phyloP scores from a whole-genome alignment of 176 grass and related monocot species.

The Themeda triandra region DNA sequence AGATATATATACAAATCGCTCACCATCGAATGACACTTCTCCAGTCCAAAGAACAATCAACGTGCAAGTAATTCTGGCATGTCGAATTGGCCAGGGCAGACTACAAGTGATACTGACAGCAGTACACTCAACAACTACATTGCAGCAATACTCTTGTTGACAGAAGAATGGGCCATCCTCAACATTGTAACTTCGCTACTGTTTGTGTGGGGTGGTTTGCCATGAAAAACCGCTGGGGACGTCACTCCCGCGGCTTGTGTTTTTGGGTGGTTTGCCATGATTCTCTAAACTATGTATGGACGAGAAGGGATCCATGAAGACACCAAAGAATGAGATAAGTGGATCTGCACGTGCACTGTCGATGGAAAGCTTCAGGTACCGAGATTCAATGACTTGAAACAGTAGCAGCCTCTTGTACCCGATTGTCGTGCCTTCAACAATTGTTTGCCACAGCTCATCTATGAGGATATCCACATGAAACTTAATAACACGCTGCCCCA shows the following conservation, averaged over 20 bases:
- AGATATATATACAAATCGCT: background rate
- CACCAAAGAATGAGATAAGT: constrained; percentile 70
- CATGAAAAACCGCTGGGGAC: too few species aligned
- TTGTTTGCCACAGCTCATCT: constrained; percentile 52
- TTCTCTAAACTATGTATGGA: constrained; percentile 20
- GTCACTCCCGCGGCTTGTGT: too few species aligned
- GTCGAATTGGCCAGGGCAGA: background rate
- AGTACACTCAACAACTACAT: constrained; percentile 28
- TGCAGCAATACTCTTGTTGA: constrained; percentile 23
- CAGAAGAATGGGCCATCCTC: constrained; percentile 15
- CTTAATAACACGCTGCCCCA: constrained; percentile 81
- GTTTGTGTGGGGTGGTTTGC: background rate
- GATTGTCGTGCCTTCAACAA: constrained; percentile 61
- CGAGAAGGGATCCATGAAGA: constrained; percentile 67
- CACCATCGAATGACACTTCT: background rate
- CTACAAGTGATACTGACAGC: background rate
- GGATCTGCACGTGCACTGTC: constrained; percentile 55
- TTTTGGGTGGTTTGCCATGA: constrained; percentile 2
- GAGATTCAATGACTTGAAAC: constrained; percentile 44
- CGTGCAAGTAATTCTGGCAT: background rate
- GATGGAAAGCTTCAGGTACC: constrained; percentile 52
- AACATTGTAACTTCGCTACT: constrained; percentile 33
- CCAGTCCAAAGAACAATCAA: constrained; percentile 9
- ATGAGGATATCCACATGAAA: constrained; percentile 65
- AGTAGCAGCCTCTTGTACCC: constrained; percentile 84